Percentiles rank a stretch among this genome's conserved stretches.
These are phyloP conservation scores for Ustanciosporium gigantosporum DNA, from an alignment of 1,284 basidiomycete species.

Conservation along the genomic window DNA sequence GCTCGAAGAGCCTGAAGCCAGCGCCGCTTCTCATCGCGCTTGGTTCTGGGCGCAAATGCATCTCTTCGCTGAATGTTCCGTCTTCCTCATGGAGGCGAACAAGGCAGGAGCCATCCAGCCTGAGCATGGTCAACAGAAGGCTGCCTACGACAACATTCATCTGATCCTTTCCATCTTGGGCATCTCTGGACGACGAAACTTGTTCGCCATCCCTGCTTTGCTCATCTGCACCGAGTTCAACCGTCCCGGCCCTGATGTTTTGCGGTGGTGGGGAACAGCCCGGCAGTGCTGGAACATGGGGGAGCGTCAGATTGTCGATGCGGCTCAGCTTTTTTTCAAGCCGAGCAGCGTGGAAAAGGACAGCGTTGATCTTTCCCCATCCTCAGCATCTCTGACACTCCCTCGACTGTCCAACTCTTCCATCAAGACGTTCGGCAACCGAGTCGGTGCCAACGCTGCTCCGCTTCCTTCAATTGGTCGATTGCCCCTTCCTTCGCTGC, in stretches of 20 bases:
- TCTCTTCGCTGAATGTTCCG: constrained; percentile 63
- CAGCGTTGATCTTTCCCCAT: not conserved
- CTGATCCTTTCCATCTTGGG: constrained; percentile 36
- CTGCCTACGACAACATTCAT: constrained; percentile 38
- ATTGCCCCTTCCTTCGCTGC: constrained; percentile 26
- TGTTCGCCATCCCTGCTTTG: constrained; percentile 38
- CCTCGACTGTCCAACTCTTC: constrained; percentile 25
- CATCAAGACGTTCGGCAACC: not conserved
- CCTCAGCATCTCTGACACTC: constrained; percentile 18
- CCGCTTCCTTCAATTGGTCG: constrained; percentile 22
- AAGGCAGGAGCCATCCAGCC: constrained; percentile 12
- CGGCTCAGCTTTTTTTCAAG: constrained; percentile 34
- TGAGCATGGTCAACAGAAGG: constrained; percentile 28
- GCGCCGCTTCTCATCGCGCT: constrained; percentile 57
- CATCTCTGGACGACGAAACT: constrained; percentile 33
- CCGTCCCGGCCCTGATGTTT: constrained; percentile 23
- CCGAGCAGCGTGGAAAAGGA: not conserved
- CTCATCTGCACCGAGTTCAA: constrained; percentile 38
- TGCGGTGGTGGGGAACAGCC: constrained; percentile 35
- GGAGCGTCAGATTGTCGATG: constrained; percentile 26
- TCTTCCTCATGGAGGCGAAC: constrained; percentile 63
- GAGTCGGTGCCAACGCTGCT: constrained; percentile 3
- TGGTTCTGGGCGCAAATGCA: constrained; percentile 64
- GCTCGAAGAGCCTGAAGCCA: constrained; percentile 48
- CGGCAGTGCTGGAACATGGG: constrained; percentile 40